Evolutionary conservation across 2,329 filamentous ascomycete species (phyloP), one percentile per base, ranked within the genome.

Genomic region (Aureobasidium sp.): DNA sequence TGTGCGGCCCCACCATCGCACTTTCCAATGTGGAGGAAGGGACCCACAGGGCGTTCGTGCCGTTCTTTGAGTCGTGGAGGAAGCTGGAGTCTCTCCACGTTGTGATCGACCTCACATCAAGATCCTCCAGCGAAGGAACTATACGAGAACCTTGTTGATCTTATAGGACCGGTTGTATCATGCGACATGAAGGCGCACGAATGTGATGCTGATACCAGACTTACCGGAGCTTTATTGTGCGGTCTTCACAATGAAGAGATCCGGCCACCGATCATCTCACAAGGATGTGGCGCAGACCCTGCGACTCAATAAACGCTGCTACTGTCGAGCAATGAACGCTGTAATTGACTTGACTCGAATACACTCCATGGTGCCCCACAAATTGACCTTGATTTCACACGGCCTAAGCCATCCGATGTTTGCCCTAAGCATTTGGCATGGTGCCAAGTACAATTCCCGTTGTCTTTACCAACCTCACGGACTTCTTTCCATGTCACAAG

Each of bases 381-480:
- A 14, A 9, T 39, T 29, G 53, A 44, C 39, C 53, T 57, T 42
- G 24, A 40, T 45, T 35, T 24, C 27, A 35, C 40, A 15, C 9
- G 7, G 11, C 24, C 19, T n/a, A 29, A 15, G 22, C 39, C 39
- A 48, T 7, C 7, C 40, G 42, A 27, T 47, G 31, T 11, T 11
- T 29, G 54, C 31, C 42, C 42, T 39, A 58, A 48, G 42, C 33
- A 24, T 58, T 57, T 27, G 29, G 27, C 40, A 44, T 57, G 39
- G 39, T 57, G 53, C 54, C 54, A 59, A 59, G 54, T 29, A 7
- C 15, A 24, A 5, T 59, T 39, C 15, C 54, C 54, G 40, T 42
- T 59, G 54, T 48, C 22, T 59, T 49, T 50, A 35, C 44, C 45
- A 60, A 33, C 57, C 56, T 49, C 37, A 49, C 44, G 45, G 45